Evolutionary conservation across 306 rosid genomes (phyloP), one percentile per base, ranked within the genome.

Genomic region (Luffa acutangula): DNA sequence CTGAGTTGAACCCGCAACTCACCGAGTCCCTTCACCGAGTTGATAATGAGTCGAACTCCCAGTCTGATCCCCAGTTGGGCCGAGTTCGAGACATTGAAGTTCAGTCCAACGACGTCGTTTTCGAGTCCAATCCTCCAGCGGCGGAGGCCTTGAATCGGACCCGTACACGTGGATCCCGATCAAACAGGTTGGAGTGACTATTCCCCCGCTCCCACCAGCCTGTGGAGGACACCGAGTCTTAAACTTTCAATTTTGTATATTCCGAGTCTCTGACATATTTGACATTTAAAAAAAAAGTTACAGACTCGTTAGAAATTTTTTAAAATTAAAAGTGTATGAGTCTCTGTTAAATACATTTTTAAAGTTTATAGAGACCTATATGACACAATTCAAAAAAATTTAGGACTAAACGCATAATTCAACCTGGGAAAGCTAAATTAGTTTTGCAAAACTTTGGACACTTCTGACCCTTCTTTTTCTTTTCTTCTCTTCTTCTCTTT

Each of bases 191-290:
- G 3, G 72, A 76, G 8, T 58, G 83, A 77, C 17, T 84, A 4
- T 95, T 90, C 43, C 87, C 97, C 0, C 85, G 97, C 59, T 95
- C 99, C 0, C 96, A 93, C 84, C 97, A 83, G 62, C 97, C 96
- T 48, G 92, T 91, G 0, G 96, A 95, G 42, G 87, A 87, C 75
- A 90, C 90, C 4, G 96, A 91, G 52, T n/a, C n/a, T n/a, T n/a
- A n/a, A n/a, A 48, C 52, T 10, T 9, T 10, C 52, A 48, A 12
- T 48, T 48, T 48, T 48, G 3, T 10, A 15, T 48, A n/a, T 48
- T 9, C 11, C 11, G 11, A 15, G 11, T 48, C 52, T 48, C 51
- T 46, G 9, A 46, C 9, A 8, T 46, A 46, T 46, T 46, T 46
- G 12, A 46, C 51, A 8, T 9, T 46, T 46, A 0, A 8, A 8